These are phyloP conservation scores for Alternaria triticina DNA, from an alignment of 2,329 filamentous ascomycete species.

Conservation along the genomic window DNA sequence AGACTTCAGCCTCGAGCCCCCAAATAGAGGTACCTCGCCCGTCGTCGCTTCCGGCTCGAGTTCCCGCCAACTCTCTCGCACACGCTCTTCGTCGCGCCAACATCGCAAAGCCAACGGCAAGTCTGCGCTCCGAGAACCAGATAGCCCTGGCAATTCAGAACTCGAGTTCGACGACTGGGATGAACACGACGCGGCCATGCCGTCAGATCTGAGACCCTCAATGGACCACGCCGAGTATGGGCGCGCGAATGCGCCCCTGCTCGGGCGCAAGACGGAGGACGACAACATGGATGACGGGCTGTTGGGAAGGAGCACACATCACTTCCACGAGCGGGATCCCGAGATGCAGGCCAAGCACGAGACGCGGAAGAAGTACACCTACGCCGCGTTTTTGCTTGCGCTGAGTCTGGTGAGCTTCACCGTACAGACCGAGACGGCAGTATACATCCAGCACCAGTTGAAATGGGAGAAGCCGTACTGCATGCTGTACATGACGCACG, in stretches of 20 bases:
- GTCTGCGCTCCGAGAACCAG: constrained; percentile 23
- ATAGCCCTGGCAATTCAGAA: constrained; percentile 33
- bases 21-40: constrained; percentile 24
- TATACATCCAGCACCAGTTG: constrained; percentile 90
- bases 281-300: constrained; percentile 47
- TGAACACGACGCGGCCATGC: constrained; percentile 55
- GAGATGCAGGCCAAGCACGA: constrained; percentile 67
- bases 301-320: constrained; percentile 62
- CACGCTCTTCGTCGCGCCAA: constrained; percentile 28
- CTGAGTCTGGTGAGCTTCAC: constrained; percentile 88
- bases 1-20: constrained; percentile 20
- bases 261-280: constrained; percentile 52
- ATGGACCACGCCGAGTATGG: constrained; percentile 49
- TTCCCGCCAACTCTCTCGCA: constrained; percentile 29
- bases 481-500: constrained; percentile 98
- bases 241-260: constrained; percentile 59
- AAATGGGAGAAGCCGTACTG: constrained; percentile 99
- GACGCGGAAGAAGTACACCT: constrained; percentile 82
- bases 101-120: constrained; percentile 7
- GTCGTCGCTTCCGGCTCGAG: constrained; percentile 27
- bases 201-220: constrained; percentile 56
- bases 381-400: constrained; percentile 82
- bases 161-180: constrained; percentile 55
- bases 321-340: constrained; percentile 79
- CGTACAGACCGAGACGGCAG: constrained; percentile 92